Evolutionary conservation across 768 basidiomycete species (phyloP).

Genomic region (Panaeolus papilionaceus): DNA sequence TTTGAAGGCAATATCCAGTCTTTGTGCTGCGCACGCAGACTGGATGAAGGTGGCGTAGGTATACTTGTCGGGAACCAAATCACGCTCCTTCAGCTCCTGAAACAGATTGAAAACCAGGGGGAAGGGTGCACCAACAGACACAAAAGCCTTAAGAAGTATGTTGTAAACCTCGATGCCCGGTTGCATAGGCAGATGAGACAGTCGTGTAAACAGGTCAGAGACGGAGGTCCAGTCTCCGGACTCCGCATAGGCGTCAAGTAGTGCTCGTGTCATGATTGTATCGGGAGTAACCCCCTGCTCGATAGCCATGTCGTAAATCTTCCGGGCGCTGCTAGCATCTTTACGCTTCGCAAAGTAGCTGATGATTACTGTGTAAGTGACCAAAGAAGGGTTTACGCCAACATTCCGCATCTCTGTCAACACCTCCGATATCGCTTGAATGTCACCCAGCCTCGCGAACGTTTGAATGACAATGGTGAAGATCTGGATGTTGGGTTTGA

Average conservation of each 20-base stretch:
- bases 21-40: slow-evolving; percentile 77
- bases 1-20: slow-evolving; percentile 67
- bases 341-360: slow-evolving; percentile 64
- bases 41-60: slow-evolving; percentile 82
- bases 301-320: slow-evolving; percentile 62
- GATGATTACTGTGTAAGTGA: slow-evolving; percentile 68
- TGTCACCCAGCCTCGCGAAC: slow-evolving; percentile 60
- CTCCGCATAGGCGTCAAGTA: slow-evolving; percentile 87
- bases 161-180: slow-evolving; percentile 73
- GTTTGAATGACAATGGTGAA: slow-evolving; percentile 67
- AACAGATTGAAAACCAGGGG: slow-evolving; percentile 66
- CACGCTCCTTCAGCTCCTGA: slow-evolving; percentile 51
- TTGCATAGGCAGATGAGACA: slow-evolving; percentile 44
- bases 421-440: slow-evolving; percentile 53
- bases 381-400: slow-evolving; percentile 50
- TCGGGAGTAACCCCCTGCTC: slow-evolving; percentile 68
- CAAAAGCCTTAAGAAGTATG: slow-evolving; percentile 82
- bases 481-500: slow-evolving; percentile 59
- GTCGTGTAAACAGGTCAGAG: slow-evolving; percentile 70
- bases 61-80: slow-evolving; percentile 61
- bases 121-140: slow-evolving; percentile 82
- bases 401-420: slow-evolving; percentile 70
- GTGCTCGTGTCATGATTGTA: slow-evolving; percentile 63
- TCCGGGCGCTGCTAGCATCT: slow-evolving; percentile 65
- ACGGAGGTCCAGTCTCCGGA: slow-evolving; percentile 82